Conservation (phyloP, 257 asterid genomes). For the Ilex aquifolium region DNA sequence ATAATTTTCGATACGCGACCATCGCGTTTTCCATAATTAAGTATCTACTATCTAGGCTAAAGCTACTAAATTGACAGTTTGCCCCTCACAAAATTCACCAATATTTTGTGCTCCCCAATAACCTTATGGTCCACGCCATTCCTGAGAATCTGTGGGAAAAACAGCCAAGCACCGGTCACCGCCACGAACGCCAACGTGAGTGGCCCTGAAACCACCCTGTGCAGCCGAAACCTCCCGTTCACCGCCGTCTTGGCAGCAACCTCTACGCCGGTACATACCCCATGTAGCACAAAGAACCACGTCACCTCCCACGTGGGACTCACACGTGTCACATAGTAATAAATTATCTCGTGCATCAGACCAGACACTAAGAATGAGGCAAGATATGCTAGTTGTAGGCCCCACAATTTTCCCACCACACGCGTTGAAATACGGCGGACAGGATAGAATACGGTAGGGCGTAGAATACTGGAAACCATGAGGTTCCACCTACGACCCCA, state of each 20-base stretch:
- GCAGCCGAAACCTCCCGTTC: slow-evolving; percentile 30
- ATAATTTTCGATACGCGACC: too few relatives aligned
- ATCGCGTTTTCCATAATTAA: too few relatives aligned
- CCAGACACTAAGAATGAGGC: slow-evolving; percentile 65
- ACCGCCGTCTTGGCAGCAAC: slow-evolving; percentile 29
- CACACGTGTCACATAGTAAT: slow-evolving; percentile 42
- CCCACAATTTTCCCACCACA: slow-evolving; percentile 24
- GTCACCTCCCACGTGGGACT: slow-evolving; percentile 82
- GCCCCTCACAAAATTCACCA: not conserved
- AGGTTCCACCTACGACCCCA: slow-evolving; percentile 86
- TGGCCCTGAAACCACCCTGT: slow-evolving; percentile 35
- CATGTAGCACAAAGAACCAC: slow-evolving; percentile 59
- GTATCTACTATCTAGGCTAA: too few relatives aligned
- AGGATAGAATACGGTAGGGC: slow-evolving; percentile 46
- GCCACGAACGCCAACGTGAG: slow-evolving; percentile 54
- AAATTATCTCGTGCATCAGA: slow-evolving; percentile 64
- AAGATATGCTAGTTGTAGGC: slow-evolving; percentile 24
- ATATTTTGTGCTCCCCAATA: slow-evolving; percentile 30
- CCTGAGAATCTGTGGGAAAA: slow-evolving; percentile 54
- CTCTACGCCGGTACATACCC: slow-evolving; percentile 41
- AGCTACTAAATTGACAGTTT: too few relatives aligned
- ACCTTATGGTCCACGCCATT: slow-evolving; percentile 32
- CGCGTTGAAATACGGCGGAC: slow-evolving; percentile 16
- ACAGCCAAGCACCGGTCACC: slow-evolving; percentile 55
- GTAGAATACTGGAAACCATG: slow-evolving; percentile 39